These are phyloP conservation scores for Colletotrichum sp. DNA, from an alignment of 2,329 filamentous ascomycete species.

Conservation along the genomic window DNA sequence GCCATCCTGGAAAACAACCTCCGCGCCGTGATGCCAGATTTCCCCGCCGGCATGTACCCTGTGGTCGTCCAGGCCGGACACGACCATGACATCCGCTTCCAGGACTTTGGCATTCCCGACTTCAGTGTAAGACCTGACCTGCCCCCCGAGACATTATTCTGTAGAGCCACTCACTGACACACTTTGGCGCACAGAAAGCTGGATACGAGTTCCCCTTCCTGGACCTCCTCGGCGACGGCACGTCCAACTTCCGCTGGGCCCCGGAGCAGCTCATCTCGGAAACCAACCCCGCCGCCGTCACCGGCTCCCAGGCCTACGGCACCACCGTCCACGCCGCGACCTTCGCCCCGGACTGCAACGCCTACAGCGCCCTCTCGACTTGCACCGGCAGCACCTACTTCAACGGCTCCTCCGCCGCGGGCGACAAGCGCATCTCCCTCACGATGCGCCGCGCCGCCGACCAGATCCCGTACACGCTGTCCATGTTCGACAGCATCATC, in stretches of 20 bases:
- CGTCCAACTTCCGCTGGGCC: slow-evolving; percentile 56
- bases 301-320: slow-evolving; percentile 52
- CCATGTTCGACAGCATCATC: slow-evolving; percentile 54
- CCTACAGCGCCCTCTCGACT: slow-evolving; percentile 39
- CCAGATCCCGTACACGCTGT: slow-evolving; percentile 38
- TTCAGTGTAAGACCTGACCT: slow-evolving; percentile 46
- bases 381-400: slow-evolving; percentile 20
- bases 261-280: slow-evolving; percentile 52
- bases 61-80: slow-evolving; percentile 53
- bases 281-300: slow-evolving; percentile 44
- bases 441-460: slow-evolving; percentile 20
- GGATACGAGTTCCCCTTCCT: slow-evolving; percentile 62
- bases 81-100: slow-evolving; percentile 55
- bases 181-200: slow-evolving; percentile 42
- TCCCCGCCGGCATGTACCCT: slow-evolving; percentile 58
- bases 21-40: slow-evolving; percentile 48
- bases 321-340: slow-evolving; percentile 42
- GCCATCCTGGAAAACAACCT: slow-evolving; percentile 56
- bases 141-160: not conserved
- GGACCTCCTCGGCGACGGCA: slow-evolving; percentile 54
- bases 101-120: slow-evolving; percentile 44
- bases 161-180: not conserved
- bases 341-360: slow-evolving; percentile 54
- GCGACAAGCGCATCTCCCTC: slow-evolving; percentile 15
- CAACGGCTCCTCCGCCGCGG: slow-evolving; percentile 17